phyloP scores from a whole-genome alignment of 2,329 filamentous ascomycete species.

The Fusarium sp. region DNA sequence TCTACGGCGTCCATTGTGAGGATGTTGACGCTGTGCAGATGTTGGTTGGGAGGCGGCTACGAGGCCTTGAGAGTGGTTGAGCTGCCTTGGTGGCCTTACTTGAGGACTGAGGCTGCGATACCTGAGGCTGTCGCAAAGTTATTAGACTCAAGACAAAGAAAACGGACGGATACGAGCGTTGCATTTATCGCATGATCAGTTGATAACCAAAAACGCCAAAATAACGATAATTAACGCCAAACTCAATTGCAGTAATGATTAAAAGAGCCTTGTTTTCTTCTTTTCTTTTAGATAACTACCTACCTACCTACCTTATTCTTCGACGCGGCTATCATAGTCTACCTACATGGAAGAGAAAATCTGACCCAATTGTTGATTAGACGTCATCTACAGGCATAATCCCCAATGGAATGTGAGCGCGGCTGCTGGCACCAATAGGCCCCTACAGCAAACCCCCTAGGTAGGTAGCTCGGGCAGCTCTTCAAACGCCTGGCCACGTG shows the following conservation, averaged over 20 bases:
- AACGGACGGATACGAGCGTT: constrained; percentile 1
- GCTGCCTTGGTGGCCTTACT: not conserved
- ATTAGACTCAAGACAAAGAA: constrained; percentile 16
- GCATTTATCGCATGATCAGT: not conserved
- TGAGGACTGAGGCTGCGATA: not conserved
- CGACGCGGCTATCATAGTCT: not conserved
- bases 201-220: not conserved
- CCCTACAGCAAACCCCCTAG: not conserved
- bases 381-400: constrained; percentile 29
- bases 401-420: constrained; percentile 15
- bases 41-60: constrained; percentile 42
- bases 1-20: constrained; percentile 63
- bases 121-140: constrained; percentile 1
- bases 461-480: not conserved
- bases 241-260: not conserved
- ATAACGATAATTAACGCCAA: not conserved
- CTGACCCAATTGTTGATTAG: not conserved
- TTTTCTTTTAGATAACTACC: not conserved
- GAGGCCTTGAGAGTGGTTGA: constrained; percentile 39
- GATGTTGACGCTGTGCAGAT: constrained; percentile 28
- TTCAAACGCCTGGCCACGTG: constrained; percentile 40
- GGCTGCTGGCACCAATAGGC: constrained; percentile 26
- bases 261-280: not conserved
- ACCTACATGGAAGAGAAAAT: not conserved
- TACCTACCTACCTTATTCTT: not conserved